Conservation (phyloP, 129 eudicot species). For the Artemisia annua region DNA sequence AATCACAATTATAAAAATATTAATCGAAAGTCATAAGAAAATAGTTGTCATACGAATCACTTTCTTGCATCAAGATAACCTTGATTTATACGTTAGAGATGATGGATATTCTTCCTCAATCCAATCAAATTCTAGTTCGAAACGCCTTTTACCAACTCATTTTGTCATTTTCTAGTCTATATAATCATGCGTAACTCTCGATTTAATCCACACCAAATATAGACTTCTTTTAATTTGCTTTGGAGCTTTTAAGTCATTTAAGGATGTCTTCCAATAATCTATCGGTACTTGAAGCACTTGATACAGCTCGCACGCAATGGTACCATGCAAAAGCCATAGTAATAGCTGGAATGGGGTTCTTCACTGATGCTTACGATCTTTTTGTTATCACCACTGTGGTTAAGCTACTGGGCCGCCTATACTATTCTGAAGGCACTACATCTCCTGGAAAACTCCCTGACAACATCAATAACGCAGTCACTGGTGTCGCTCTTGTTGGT, state of each 20-base stretch:
- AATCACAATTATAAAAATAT: slow-evolving; percentile 1
- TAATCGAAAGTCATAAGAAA: not conserved
- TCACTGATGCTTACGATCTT: slow-evolving; percentile 67
- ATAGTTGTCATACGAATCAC: not conserved
- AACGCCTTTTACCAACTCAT: slow-evolving; percentile 1
- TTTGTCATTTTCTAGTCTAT: slow-evolving; percentile 17
- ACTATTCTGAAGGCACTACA: slow-evolving; percentile 30
- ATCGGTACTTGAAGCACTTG: slow-evolving; percentile 55
- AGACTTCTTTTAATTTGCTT: no score
- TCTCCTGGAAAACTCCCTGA: slow-evolving; percentile 51
- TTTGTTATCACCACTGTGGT: slow-evolving; percentile 55
- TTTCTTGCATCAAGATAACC: slow-evolving; percentile 19
- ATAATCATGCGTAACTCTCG: not conserved
- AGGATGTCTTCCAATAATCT: slow-evolving; percentile 51
- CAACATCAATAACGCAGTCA: slow-evolving; percentile 36
- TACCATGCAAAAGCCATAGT: slow-evolving; percentile 61
- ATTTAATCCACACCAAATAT: slow-evolving; percentile 1
- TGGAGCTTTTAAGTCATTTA: no score
- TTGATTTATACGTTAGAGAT: not conserved
- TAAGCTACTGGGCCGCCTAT: slow-evolving; percentile 59
- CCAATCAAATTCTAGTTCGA: slow-evolving; percentile 23
- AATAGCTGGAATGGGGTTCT: slow-evolving; percentile 72
- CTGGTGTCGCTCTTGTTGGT: slow-evolving; percentile 59
- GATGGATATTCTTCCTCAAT: slow-evolving; percentile 28
- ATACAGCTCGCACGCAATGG: slow-evolving; percentile 61